A percentile compares a stretch with the other conserved stretches of the same genome.
These are phyloP conservation scores for Aspergillus nidulans DNA, from an alignment of 495 filamentous ascomycete genomes.

Conservation along the genomic window DNA sequence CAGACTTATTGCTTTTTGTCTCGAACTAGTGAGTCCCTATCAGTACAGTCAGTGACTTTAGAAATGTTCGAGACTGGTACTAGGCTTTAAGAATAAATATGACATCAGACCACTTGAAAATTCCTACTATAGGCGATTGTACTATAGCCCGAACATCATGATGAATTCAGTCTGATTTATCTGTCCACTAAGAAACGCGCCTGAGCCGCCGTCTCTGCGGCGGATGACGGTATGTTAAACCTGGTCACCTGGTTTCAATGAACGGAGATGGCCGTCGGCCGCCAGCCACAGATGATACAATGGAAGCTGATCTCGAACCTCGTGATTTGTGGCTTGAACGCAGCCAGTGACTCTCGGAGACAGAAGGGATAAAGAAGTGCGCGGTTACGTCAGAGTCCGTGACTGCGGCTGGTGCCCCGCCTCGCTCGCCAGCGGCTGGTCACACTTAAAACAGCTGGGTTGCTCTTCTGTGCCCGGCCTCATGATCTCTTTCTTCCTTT, in stretches of 20 bases:
- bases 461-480: background rate
- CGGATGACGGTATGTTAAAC: background rate
- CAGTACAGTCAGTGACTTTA: background rate
- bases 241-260: background rate
- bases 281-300: background rate
- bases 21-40: background rate
- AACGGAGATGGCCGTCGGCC: background rate
- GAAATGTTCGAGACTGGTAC: background rate
- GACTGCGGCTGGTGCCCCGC: conserved; percentile 15
- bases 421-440: background rate
- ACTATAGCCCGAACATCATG: background rate
- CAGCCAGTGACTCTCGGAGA: background rate
- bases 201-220: background rate
- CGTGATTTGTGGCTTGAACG: conserved; percentile 2
- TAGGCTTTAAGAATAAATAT: background rate
- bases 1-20: background rate
- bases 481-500: conserved; percentile 4
- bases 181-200: background rate
- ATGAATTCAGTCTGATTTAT: conserved; percentile 2
- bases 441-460: conserved; percentile 5
- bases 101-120: background rate
- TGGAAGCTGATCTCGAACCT: background rate
- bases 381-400: conserved; percentile 12
- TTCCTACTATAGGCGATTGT: background rate
- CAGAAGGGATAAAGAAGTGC: background rate